Conservation (phyloP, 2,329 filamentous ascomycete species). For the Raffaelea arxii region DNA sequence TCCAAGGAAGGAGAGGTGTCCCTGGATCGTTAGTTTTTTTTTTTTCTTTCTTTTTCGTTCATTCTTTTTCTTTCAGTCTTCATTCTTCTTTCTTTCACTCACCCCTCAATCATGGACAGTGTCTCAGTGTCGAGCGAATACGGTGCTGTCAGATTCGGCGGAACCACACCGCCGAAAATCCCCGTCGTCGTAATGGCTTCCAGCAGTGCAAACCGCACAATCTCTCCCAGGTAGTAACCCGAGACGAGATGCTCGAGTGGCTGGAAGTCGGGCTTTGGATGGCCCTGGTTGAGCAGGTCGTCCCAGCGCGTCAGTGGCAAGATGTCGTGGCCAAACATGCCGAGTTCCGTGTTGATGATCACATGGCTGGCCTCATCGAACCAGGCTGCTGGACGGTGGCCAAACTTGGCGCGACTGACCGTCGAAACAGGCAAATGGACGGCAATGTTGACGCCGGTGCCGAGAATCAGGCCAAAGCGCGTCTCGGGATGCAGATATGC, state of each 20-base stretch:
- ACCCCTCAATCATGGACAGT: constrained; percentile 48
- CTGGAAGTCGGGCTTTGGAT: constrained; percentile 49
- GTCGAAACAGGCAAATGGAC: constrained; percentile 51
- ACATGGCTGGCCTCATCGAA: constrained; percentile 50
- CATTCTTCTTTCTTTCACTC: too few relatives aligned
- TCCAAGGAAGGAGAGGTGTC: constrained; percentile 33
- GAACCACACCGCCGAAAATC: constrained; percentile 46
- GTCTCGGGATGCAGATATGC: constrained; percentile 50
- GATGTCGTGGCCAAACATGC: constrained; percentile 54
- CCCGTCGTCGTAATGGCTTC: constrained; percentile 48
- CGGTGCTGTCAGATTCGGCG: constrained; percentile 37
- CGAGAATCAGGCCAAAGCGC: constrained; percentile 55
- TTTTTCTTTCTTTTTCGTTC: too few relatives aligned
- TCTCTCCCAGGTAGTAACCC: constrained; percentile 58
- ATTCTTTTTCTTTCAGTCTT: too few relatives aligned
- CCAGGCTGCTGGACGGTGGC: constrained; percentile 43
- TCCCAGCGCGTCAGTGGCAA: constrained; percentile 56
- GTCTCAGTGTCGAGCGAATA: constrained; percentile 55
- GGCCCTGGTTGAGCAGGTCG: constrained; percentile 36
- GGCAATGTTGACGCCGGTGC: constrained; percentile 58
- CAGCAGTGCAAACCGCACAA: constrained; percentile 46
- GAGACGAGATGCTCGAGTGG: constrained; percentile 54
- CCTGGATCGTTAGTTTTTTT: too few relatives aligned
- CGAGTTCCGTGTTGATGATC: constrained; percentile 57
- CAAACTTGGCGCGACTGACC: constrained; percentile 47